Evolutionary conservation across 129 eudicot genomes (phyloP), one percentile per base, ranked within the genome.

Genomic region (Tanacetum coccineum): DNA sequence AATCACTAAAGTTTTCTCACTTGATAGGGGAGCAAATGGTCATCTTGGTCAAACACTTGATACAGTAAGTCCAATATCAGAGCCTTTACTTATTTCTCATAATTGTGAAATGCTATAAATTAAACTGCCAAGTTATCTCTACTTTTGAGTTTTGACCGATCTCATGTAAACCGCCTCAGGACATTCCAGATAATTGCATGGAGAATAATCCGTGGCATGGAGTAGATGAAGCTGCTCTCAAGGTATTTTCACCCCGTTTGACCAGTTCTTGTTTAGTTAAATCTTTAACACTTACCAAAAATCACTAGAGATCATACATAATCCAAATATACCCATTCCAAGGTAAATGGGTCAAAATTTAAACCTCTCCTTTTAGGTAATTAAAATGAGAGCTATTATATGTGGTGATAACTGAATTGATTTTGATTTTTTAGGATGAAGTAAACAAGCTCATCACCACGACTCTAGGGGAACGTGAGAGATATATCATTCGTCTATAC

Each of bases 131-230:
- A 36, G 42, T 6, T 36, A 36, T 2, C 42, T 8, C 4, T 55
- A 39, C 32, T n/a, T 9, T 39, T 25, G 26, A 44, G 0, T 67
- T 51, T 39, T 64, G 19, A 32, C 62, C 13, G 54, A 3, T 59
- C 2, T 70, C 49, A 45, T 63, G 60, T 28, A 64, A 20, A 61
- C 52, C 7, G 28, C 54, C 63, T 28, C 87, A 90, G 95, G 87
- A 84, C 73, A 82, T 90, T 82, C 91, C 87, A 70, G 95, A 90
- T 82, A 78, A 73, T 59, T 84, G 68, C 70, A 57, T 59, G 11
- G 95, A 90, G 75, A 90, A 90, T 62, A 74, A 72, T 65, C 97
- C 97, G 36, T 86, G 95, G 95, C 94, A 84, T 62, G 88, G 87
- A 72, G 91, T 87, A 71, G 87, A 89, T 66, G 88, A 75, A 65